Conservation (phyloP, 2,329 filamentous ascomycete species). For the Alternaria arbusti region DNA sequence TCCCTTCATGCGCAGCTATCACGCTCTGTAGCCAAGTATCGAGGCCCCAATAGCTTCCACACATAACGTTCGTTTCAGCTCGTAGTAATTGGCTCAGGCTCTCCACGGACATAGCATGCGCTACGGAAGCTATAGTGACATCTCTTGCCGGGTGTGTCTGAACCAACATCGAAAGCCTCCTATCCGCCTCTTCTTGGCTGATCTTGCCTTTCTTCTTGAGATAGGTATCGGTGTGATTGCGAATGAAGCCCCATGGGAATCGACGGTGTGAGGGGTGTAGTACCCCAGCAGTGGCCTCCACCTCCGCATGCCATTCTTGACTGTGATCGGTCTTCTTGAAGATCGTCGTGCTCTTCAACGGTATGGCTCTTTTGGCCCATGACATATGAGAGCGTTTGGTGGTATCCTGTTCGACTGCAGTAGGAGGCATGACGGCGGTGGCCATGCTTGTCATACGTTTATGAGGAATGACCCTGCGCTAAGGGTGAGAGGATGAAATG, state of each 20-base stretch:
- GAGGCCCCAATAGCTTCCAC: slow-evolving; percentile 37
- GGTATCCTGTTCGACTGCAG: slow-evolving; percentile 8
- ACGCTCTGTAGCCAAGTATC: slow-evolving; percentile 37
- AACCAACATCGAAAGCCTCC: slow-evolving; percentile 29
- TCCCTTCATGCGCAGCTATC: slow-evolving; percentile 36
- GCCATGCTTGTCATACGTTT: background rate
- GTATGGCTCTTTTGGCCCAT: slow-evolving; percentile 19
- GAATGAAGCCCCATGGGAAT: slow-evolving; percentile 32
- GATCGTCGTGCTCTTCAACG: slow-evolving; percentile 17
- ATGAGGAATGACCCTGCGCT: background rate
- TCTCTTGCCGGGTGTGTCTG: slow-evolving; percentile 28
- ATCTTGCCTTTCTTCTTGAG: slow-evolving; percentile 42
- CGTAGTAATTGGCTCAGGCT: slow-evolving; percentile 30
- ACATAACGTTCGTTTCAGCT: slow-evolving; percentile 33
- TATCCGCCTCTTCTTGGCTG: slow-evolving; percentile 28
- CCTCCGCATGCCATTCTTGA: slow-evolving; percentile 37
- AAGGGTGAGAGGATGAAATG: background rate
- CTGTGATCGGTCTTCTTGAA: slow-evolving; percentile 36
- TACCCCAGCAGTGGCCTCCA: slow-evolving; percentile 30
- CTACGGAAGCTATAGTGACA: slow-evolving; percentile 38
- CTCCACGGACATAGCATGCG: slow-evolving; percentile 35
- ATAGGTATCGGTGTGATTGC: slow-evolving; percentile 35
- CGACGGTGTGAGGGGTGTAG: slow-evolving; percentile 32
- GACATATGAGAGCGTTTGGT: slow-evolving; percentile 16
- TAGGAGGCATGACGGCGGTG: background rate